Evolutionary conservation across 495 filamentous ascomycete genomes (phyloP), one percentile per base, ranked within the genome.

Genomic region (Apodospora peruviana): DNA sequence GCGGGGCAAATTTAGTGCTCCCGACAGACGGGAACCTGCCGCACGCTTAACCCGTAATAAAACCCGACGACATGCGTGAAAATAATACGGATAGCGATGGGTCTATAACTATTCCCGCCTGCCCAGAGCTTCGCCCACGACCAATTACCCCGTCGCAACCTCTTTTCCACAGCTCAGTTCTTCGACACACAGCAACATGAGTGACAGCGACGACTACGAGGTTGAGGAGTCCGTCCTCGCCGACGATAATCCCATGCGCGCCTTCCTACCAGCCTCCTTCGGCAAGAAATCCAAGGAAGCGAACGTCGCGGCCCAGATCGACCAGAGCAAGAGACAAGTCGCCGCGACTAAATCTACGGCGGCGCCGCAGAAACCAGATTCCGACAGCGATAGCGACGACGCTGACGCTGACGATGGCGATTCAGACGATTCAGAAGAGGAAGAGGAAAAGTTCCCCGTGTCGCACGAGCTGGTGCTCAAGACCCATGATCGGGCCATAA

Each of bases 401-500:
- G 72, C 68, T 40, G 70, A 79, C n/a, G 73, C 76, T 24, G 71
- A 79, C 34, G 59, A 65, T 29, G 71, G 77, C 40, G 72, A 32
- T 11, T 79, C 83, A 10, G 76, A 78, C 35, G 76, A 80, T 18
- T 77, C 82, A 32, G 72, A 78, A 16, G 74, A 78, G 5, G 85
- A 90, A 17, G 87, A 91, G 12, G 91, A 96, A 58, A 89, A 93
- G 52, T 96, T 87, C 50, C 93, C 93, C 3, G 83, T 95, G 16
- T 94, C 93, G 7, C 93, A 98, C 57, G 91, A 96, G 66, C 77
- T 98, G 56, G 70, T 91, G 17, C 71, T 98, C 50, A 94, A 91
- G 62, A 91, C 91, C 9, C 93, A 98, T 64, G 89, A 95, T 14
- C 85, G 86, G 45, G 86, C 90, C 5, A 78, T 97, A 45, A 96